Percentiles rank a stretch among this genome's conserved stretches.
Evolutionary conservation across 2,329 filamentous ascomycete species (phyloP).

Genomic region (Calonectria leucothoes): DNA sequence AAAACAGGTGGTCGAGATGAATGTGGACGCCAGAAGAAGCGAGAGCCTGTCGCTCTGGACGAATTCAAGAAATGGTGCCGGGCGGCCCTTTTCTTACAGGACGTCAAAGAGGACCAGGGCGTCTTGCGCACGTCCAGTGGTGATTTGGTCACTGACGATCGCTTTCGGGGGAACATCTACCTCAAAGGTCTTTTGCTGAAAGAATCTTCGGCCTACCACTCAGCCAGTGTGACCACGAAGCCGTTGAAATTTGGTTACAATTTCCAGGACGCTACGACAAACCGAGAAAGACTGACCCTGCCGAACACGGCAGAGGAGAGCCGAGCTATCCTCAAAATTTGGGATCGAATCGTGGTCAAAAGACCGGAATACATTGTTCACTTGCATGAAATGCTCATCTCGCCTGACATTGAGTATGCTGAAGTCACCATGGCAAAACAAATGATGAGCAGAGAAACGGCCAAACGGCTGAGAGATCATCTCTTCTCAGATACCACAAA

Average conservation of each 20-base stretch:
- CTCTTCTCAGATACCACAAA: conserved; percentile 9
- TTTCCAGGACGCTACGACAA: background rate
- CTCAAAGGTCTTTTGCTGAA: conserved; percentile 19
- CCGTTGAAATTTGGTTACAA: conserved; percentile 29
- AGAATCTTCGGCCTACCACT: background rate
- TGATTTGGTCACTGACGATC: conserved; percentile 5
- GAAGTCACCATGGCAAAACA: conserved; percentile 14
- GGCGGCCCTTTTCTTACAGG: conserved; percentile 20
- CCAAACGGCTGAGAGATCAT: conserved; percentile 1
- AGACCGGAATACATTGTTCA: background rate
- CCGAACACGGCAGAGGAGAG: conserved; percentile 10
- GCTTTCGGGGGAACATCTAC: conserved; percentile 10
- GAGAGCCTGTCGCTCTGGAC: background rate
- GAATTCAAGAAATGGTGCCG: conserved; percentile 24
- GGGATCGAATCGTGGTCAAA: conserved; percentile 14
- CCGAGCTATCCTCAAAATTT: conserved; percentile 24
- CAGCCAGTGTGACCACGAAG: conserved; percentile 21
- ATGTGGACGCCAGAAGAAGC: background rate
- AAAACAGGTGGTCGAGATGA: background rate
- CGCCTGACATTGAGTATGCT: conserved; percentile 6
- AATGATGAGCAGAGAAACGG: background rate
- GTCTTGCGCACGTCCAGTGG: conserved; percentile 7
- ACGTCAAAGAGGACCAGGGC: background rate
- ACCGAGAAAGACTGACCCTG: conserved; percentile 11
- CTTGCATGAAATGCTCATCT: conserved; percentile 25